Percentiles rank a stretch among this genome's conserved stretches.
Conservation (phyloP, 371 early-diverging fungal genomes). For the Mortierella sp. region DNA sequence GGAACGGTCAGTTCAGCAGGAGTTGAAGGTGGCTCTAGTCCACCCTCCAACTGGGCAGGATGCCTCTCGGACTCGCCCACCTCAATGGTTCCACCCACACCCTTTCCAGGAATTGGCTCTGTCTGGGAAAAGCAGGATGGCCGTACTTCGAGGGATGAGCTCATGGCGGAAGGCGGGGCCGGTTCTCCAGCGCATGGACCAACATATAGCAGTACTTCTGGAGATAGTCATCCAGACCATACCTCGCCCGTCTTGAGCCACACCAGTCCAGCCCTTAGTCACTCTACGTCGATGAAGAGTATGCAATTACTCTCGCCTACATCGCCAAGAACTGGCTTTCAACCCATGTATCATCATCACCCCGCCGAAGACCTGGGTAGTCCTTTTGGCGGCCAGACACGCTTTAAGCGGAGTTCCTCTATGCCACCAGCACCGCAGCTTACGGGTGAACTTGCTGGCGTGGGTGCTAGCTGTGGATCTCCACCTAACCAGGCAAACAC, state of each 20-base stretch:
- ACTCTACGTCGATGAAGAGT: slow-evolving; percentile 18
- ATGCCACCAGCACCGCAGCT: slow-evolving; percentile 38
- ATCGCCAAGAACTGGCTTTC: slow-evolving; percentile 7
- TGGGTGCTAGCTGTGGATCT: neutral
- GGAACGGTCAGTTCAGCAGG: slow-evolving; percentile 24
- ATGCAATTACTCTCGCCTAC: slow-evolving; percentile 26
- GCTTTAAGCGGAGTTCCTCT: slow-evolving; percentile 38
- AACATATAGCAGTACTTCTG: too few species aligned
- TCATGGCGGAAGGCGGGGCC: too few species aligned
- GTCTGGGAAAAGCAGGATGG: slow-evolving; percentile 30
- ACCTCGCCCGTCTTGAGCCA: too few species aligned
- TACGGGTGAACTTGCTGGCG: neutral
- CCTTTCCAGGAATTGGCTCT: slow-evolving; percentile 4
- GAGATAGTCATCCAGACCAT: too few species aligned
- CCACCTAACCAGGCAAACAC: too few species aligned
- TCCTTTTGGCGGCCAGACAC: slow-evolving; percentile 13
- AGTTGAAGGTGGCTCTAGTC: slow-evolving; percentile 2
- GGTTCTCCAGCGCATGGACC: too few species aligned
- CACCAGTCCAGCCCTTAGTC: neutral
- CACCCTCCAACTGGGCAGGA: slow-evolving; percentile 36
- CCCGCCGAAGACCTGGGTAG: neutral
- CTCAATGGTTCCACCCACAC: neutral
- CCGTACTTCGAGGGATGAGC: too few species aligned
- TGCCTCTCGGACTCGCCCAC: slow-evolving; percentile 7
- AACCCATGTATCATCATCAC: neutral